A percentile compares a stretch with the other conserved stretches of the same genome.
These are phyloP conservation scores for Albatrellus ellisii DNA, from an alignment of 768 basidiomycete species.

Conservation along the genomic window DNA sequence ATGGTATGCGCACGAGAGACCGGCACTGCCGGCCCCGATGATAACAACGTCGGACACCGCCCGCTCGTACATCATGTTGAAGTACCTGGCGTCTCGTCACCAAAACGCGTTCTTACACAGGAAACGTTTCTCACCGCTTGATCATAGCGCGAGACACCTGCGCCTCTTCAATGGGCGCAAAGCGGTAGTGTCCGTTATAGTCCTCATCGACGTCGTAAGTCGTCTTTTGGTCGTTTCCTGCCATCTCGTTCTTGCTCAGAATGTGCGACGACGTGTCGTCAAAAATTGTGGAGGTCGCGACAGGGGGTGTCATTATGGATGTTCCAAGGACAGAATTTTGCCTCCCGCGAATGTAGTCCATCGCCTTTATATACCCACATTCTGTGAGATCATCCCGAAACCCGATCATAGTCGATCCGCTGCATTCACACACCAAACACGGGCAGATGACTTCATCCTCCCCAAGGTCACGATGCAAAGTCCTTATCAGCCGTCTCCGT, in stretches of 20 bases:
- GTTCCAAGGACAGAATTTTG: neutral
- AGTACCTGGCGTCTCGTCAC: constrained; percentile 52
- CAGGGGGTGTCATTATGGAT: constrained; percentile 25
- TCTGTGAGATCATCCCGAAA: neutral
- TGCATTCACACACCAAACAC: no score
- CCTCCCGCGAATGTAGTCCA: no score
- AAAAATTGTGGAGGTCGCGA: constrained; percentile 17
- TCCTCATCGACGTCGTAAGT: constrained; percentile 31
- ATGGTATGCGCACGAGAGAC: constrained; percentile 63
- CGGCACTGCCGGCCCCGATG: constrained; percentile 54
- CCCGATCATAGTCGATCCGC: no score
- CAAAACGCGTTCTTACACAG: no score
- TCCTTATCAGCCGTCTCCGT: no score
- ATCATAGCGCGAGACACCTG: constrained; percentile 71
- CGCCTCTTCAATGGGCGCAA: constrained; percentile 65
- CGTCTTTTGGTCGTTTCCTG: constrained; percentile 15
- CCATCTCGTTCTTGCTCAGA: constrained; percentile 16
- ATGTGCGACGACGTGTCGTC: constrained; percentile 4
- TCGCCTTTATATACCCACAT: neutral
- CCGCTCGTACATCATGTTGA: constrained; percentile 59
- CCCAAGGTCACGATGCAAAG: no score
- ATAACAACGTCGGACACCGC: constrained; percentile 69
- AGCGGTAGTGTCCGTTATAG: constrained; percentile 52
- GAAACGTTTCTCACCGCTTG: constrained; percentile 50
- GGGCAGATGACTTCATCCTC: no score